Percentiles rank a stretch among this genome's conserved stretches.
Evolutionary conservation across 352 stramenopile genomes (phyloP).

Genomic region (Lagenidium sp.): DNA sequence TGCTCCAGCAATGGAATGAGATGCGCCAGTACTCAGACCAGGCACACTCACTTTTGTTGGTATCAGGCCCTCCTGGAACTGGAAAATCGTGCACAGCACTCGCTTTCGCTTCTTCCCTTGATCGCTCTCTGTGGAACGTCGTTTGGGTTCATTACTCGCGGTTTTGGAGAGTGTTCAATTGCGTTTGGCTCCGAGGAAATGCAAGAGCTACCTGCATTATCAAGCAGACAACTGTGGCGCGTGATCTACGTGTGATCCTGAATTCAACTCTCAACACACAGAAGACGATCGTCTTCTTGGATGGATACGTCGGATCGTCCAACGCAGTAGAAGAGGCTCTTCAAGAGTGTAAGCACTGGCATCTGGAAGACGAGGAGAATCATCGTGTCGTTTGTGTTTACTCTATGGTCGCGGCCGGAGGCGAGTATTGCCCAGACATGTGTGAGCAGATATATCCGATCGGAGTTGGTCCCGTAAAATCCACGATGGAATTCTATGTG

Average conservation of each 20-base stretch:
- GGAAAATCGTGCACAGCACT: slow-evolving; percentile 9
- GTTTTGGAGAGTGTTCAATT: slow-evolving; percentile 5
- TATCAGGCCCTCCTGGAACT: slow-evolving; percentile 6
- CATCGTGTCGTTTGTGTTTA: slow-evolving; percentile 11
- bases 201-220: slow-evolving; percentile 6
- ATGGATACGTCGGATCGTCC: slow-evolving; percentile 6
- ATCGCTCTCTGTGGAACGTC: slow-evolving; percentile 6
- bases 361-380: slow-evolving; percentile 8
- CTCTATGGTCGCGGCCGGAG: slow-evolving; percentile 8
- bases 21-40: slow-evolving; percentile 10
- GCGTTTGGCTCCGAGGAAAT: slow-evolving; percentile 4
- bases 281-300: slow-evolving; percentile 6
- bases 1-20: slow-evolving; percentile 12
- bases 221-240: neutral
- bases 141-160: slow-evolving; percentile 9
- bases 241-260: slow-evolving; percentile 1
- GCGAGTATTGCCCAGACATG: slow-evolving; percentile 3
- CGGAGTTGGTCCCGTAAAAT: neutral
- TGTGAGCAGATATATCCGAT: neutral
- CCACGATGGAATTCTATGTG: no score
- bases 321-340: slow-evolving; percentile 3
- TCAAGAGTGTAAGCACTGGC: slow-evolving; percentile 7
- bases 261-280: neutral
- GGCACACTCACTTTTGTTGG: slow-evolving; percentile 5
- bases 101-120: slow-evolving; percentile 7